Percentiles rank a stretch among this genome's conserved stretches.
Evolutionary conservation across 352 stramenopile species (phyloP).

Genomic region (Pythium apleroticum): DNA sequence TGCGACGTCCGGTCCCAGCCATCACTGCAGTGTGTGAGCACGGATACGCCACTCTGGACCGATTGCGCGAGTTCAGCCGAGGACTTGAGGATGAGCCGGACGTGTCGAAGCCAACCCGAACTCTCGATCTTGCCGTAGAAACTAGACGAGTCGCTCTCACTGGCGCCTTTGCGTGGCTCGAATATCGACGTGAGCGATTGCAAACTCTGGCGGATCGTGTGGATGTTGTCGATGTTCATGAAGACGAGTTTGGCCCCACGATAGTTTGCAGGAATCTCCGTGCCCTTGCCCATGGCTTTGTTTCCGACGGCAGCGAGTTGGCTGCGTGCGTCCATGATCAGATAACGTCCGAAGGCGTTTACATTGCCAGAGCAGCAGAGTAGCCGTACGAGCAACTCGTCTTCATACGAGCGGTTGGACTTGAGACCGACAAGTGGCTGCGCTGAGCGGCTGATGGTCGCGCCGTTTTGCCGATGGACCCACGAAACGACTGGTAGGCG

Average conservation of each 20-base stretch:
- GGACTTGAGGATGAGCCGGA: slow-evolving; percentile 92
- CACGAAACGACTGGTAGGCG: slow-evolving; percentile 76
- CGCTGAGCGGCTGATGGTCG: slow-evolving; percentile 79
- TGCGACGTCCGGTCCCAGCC: slow-evolving; percentile 99
- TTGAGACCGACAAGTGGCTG: slow-evolving; percentile 83
- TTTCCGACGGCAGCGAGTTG: slow-evolving; percentile 86
- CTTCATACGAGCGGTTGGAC: slow-evolving; percentile 68
- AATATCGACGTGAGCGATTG: slow-evolving; percentile 82
- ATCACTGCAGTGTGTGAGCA: slow-evolving; percentile 98
- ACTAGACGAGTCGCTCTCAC: slow-evolving; percentile 82
- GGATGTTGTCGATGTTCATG: slow-evolving; percentile 99
- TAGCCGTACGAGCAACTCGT: slow-evolving; percentile 72
- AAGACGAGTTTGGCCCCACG: slow-evolving; percentile 92
- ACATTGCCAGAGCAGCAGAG: slow-evolving; percentile 64
- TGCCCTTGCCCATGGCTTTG: slow-evolving; percentile 93
- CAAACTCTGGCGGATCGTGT: slow-evolving; percentile 94
- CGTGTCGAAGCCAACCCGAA: slow-evolving; percentile 95
- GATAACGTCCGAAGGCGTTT: slow-evolving; percentile 49
- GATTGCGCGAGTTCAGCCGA: slow-evolving; percentile 92
- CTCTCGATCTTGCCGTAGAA: slow-evolving; percentile 91
- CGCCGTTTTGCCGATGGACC: slow-evolving; percentile 69
- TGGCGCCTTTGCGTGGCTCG: slow-evolving; percentile 67
- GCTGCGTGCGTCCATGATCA: slow-evolving; percentile 84
- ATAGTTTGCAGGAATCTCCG: slow-evolving; percentile 96
- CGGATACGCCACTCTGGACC: slow-evolving; percentile 92